Conservation (phyloP, 257 asterid genomes). For the Solanum chiquidenum region DNA sequence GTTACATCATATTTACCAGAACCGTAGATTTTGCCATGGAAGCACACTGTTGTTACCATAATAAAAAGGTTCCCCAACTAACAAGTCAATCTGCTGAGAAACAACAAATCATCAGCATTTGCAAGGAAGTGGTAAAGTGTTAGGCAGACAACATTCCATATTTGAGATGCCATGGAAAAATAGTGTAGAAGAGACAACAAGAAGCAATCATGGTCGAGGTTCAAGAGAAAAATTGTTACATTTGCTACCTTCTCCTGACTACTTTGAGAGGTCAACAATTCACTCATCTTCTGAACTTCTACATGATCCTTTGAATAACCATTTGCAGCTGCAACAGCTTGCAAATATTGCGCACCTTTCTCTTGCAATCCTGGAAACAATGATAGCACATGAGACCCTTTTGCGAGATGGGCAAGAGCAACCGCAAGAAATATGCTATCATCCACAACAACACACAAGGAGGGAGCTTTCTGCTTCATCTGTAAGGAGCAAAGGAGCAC, state of each 20-base stretch:
- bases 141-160: not conserved
- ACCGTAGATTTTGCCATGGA: slow-evolving; percentile 90
- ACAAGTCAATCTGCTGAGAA: slow-evolving; percentile 57
- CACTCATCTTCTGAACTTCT: slow-evolving; percentile 30
- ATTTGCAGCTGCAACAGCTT: slow-evolving; percentile 52
- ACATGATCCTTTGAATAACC: slow-evolving; percentile 51
- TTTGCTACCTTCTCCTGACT: slow-evolving; percentile 46
- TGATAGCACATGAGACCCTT: slow-evolving; percentile 58
- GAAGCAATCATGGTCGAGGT: not conserved
- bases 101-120: not conserved
- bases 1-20: slow-evolving; percentile 44
- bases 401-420: slow-evolving; percentile 45
- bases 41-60: slow-evolving; percentile 57
- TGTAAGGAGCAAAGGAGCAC: slow-evolving; percentile 19
- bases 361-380: slow-evolving; percentile 74
- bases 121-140: not conserved
- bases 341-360: slow-evolving; percentile 54
- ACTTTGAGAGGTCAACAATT: slow-evolving; percentile 30
- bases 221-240: not conserved
- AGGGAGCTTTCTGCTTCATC: slow-evolving; percentile 45
- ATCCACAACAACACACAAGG: slow-evolving; percentile 72
- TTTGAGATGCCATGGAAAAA: not conserved
- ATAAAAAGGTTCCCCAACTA: slow-evolving; percentile 91
- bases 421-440: slow-evolving; percentile 72
- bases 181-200: not conserved